Percentiles rank a stretch among this genome's conserved stretches.
Conservation (phyloP, 140 eudicot genomes). For the Anethum foeniculum region DNA sequence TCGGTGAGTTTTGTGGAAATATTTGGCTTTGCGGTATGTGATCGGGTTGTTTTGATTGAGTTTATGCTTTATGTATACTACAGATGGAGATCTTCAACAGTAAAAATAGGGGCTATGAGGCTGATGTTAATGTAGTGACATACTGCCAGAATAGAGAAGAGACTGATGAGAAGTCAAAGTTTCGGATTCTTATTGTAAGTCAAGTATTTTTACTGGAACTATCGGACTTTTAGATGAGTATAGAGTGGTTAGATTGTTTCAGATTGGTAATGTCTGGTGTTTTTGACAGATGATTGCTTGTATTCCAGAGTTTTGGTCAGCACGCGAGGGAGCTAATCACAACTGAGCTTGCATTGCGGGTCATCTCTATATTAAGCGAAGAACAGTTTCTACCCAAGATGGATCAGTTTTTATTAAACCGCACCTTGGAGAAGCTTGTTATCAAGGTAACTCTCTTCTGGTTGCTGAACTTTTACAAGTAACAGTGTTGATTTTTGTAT, state of each 20-base stretch:
- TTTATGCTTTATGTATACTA: conserved; percentile 1
- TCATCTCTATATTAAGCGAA: conserved; percentile 84
- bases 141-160: conserved; percentile 59
- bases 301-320: conserved; percentile 99
- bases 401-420: conserved; percentile 49
- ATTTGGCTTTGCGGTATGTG: neutral
- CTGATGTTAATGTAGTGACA: conserved; percentile 73
- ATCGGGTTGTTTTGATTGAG: conserved; percentile 14
- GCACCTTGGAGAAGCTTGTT: conserved; percentile 72
- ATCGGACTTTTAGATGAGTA: conserved; percentile 13
- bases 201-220: conserved; percentile 12
- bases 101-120: conserved; percentile 69
- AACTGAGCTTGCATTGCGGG: conserved; percentile 84
- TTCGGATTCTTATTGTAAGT: conserved; percentile 87
- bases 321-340: conserved; percentile 99
- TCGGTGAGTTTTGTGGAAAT: conserved; percentile 34
- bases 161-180: conserved; percentile 64
- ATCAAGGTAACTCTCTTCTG: conserved; percentile 56
- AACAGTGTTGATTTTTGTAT: neutral
- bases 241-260: conserved; percentile 42
- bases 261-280: conserved; percentile 84
- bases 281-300: conserved; percentile 99
- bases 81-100: conserved; percentile 67
- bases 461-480: neutral
- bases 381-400: conserved; percentile 86